Conservation (phyloP, 768 basidiomycete genomes). For the Austroboletus eburneus region DNA sequence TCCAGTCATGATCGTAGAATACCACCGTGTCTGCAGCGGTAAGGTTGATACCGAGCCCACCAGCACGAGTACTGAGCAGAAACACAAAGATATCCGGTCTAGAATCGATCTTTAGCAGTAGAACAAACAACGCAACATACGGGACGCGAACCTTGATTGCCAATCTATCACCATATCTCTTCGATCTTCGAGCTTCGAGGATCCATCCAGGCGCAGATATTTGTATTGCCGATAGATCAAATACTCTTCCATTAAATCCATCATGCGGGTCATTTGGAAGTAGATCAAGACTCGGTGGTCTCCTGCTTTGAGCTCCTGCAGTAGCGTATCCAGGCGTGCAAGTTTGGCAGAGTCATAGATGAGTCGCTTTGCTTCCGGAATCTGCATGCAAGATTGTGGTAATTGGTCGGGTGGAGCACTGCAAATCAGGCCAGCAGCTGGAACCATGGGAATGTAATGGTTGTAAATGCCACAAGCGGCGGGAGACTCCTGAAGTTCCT, state of each 20-base stretch:
- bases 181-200: constrained; percentile 91
- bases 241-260: constrained; percentile 99
- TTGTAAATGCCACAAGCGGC: constrained; percentile 45
- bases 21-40: constrained; percentile 54
- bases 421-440: constrained; percentile 63
- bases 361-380: constrained; percentile 91
- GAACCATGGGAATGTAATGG: constrained; percentile 52
- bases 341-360: constrained; percentile 97
- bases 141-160: constrained; percentile 78
- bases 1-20: constrained; percentile 35
- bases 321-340: constrained; percentile 80
- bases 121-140: background rate
- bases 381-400: constrained; percentile 80
- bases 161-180: constrained; percentile 99
- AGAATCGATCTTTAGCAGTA: background rate
- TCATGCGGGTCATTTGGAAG: constrained; percentile 99
- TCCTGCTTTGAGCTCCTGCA: constrained; percentile 87
- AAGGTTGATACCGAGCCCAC: constrained; percentile 95
- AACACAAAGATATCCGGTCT: constrained; percentile 90
- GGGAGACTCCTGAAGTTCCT: constrained; percentile 56
- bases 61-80: constrained; percentile 90
- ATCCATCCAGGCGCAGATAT: constrained; percentile 89
- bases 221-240: constrained; percentile 95
- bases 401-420: constrained; percentile 68
- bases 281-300: constrained; percentile 95